Evolutionary conservation across 805 yeast genomes (phyloP).

Genomic region (Kregervanrija pseudodelftensis): DNA sequence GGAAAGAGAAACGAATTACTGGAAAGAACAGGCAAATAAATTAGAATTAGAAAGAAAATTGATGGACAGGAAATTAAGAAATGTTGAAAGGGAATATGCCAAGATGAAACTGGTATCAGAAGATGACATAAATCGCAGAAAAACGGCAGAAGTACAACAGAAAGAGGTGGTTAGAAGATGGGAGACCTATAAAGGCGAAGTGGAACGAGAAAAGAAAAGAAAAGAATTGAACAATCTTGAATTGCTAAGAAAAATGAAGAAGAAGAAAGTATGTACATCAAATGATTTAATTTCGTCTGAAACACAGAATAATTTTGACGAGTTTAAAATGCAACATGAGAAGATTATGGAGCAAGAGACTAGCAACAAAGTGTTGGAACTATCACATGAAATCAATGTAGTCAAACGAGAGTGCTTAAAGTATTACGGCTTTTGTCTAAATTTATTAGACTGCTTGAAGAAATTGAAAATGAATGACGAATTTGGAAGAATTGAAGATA

Average conservation of each 20-base stretch:
- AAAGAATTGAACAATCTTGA: conserved; percentile 6
- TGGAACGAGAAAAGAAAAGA: conserved; percentile 15
- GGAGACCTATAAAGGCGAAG: conserved; percentile 15
- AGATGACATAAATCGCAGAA: conserved; percentile 7
- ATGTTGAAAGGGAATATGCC: conserved; percentile 14
- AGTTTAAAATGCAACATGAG: conserved; percentile 3
- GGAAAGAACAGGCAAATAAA: conserved; percentile 7
- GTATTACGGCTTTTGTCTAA: conserved; percentile 5
- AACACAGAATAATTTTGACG: conserved; percentile 5
- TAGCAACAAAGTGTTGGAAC: neutral
- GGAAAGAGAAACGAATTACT: conserved; percentile 9
- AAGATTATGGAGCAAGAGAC: neutral
- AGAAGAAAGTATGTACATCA: conserved; percentile 1
- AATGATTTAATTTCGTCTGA: conserved; percentile 2
- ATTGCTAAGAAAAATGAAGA: conserved; percentile 12
- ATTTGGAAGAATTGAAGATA: conserved; percentile 5
- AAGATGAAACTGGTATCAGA: conserved; percentile 10
- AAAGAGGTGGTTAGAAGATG: conserved; percentile 13
- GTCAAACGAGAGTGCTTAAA: conserved; percentile 7
- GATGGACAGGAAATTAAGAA: conserved; percentile 15
- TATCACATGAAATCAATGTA: conserved; percentile 7
- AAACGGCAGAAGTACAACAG: conserved; percentile 9
- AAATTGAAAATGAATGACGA: conserved; percentile 10
- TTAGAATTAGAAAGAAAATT: conserved; percentile 5
- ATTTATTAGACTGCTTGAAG: conserved; percentile 10